Base-by-base conservation (phyloP, 306 rosid species). In the Pachyrhizus erosus region DNA sequence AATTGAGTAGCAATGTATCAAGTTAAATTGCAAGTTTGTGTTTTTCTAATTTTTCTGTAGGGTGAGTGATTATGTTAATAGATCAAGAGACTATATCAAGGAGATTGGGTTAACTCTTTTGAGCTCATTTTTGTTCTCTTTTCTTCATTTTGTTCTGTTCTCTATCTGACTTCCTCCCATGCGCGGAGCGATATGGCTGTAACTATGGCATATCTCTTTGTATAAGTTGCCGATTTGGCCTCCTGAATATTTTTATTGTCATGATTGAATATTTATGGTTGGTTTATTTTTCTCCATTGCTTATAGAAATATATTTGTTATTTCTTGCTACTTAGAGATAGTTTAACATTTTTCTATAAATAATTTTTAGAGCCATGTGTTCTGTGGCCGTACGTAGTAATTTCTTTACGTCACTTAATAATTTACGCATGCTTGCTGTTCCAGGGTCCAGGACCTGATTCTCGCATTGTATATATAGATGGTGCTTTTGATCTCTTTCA, bases 401-500 rank as follows among this genome's bases (percentile, higher is more conserved):
- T 66, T 45, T 73, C 11, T 62, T 64, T 71, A 10, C 24, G 23
- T 54, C 78, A 67, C 39, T 18, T 72, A 37, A 34, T 79, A 34
- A 70, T 83, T 54, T 62, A 61, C 70, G 54, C 46, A 2, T 75
- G 58, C n/a, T 69, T 81, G 1, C 10, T 78, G 51, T 89, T 77
- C 57, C 64, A 96, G 98, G 96, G 94, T 62, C 99, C 98, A 83
- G 97, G 95, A 80, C 99, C 98, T 55, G 89, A 90, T 94, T 93
- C 99, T 48, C 93, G 89, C 77, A 85, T 96, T 77, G 99, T 96
- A 77, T 96, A 96, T 87, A 94, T 96, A 70, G 99, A 92, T 81
- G 99, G 99, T 21, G 99, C 99, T 71, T 96, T 96, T 91, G 99
- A 96, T 88, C 98, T 96, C 78, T 96, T 96, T 79, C 99, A 96